Conservation (phyloP, 1,139 yeast genomes). For the Suhomyces panamericanus region DNA sequence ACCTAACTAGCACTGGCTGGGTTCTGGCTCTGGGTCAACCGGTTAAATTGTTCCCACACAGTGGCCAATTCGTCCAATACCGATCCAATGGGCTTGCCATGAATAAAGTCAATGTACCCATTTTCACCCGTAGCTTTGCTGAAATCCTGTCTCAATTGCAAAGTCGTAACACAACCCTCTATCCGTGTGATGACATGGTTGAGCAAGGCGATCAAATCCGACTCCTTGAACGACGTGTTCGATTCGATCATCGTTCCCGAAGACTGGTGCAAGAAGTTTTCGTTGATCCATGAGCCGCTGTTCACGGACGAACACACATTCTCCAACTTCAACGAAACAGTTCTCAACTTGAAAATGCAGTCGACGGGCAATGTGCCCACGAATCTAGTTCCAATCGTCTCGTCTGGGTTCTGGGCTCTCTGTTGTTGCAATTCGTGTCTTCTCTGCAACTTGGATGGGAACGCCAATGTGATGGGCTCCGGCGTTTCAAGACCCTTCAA, state of each 20-base stretch:
- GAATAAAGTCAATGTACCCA: constrained; percentile 27
- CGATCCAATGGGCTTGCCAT: constrained; percentile 24
- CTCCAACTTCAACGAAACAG: constrained; percentile 51
- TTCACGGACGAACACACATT: constrained; percentile 41
- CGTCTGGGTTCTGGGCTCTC: constrained; percentile 21
- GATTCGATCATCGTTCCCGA: constrained; percentile 28
- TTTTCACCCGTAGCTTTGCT: constrained; percentile 24
- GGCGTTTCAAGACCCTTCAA: constrained; percentile 94
- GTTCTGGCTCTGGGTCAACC: not conserved
- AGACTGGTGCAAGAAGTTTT: constrained; percentile 29
- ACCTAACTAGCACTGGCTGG: no score
- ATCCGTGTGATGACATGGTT: constrained; percentile 65
- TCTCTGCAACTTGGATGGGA: constrained; percentile 64
- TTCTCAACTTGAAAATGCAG: constrained; percentile 47
- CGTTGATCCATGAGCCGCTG: constrained; percentile 27
- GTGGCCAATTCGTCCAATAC: constrained; percentile 30
- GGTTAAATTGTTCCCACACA: constrained; percentile 10
- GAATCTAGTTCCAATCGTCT: constrained; percentile 24
- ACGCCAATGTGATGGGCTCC: constrained; percentile 77
- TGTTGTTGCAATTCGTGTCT: constrained; percentile 51
- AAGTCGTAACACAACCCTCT: constrained; percentile 51
- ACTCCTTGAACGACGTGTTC: constrained; percentile 30
- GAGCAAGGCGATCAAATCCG: constrained; percentile 48
- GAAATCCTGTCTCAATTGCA: constrained; percentile 37
- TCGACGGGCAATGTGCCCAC: constrained; percentile 47